phyloP scores from a whole-genome alignment of 2,329 filamentous ascomycete species.

The Beauveria varroae region DNA sequence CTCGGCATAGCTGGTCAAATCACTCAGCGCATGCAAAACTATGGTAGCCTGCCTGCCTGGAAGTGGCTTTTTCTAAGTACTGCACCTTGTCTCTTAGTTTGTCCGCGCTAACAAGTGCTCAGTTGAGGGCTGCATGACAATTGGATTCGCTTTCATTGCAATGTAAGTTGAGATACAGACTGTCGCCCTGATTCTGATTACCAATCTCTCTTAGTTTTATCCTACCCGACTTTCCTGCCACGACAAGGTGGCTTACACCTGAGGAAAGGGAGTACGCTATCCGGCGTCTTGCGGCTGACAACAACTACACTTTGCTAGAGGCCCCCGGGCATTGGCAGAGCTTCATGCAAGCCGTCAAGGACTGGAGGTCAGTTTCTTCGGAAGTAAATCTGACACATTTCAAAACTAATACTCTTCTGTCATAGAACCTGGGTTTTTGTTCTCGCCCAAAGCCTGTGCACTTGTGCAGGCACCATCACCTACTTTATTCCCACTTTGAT shows the following conservation, averaged over 20 bases:
- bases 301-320: neutral
- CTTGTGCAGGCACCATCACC: constrained; percentile 10
- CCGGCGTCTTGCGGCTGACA: neutral
- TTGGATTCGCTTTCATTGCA: constrained; percentile 4
- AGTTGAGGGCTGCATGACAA: constrained; percentile 9
- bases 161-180: neutral
- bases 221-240: constrained; percentile 17
- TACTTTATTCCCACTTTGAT: constrained; percentile 11
- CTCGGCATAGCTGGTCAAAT: neutral
- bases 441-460: constrained; percentile 5
- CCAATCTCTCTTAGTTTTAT: constrained; percentile 11
- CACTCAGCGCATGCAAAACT: neutral
- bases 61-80: constrained; percentile 7
- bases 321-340: neutral
- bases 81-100: neutral
- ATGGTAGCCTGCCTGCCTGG: constrained; percentile 2
- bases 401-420: neutral
- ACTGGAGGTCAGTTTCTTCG: constrained; percentile 1
- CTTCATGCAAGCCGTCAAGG: neutral
- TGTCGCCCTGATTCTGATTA: neutral
- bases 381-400: neutral
- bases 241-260: constrained; percentile 17
- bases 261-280: constrained; percentile 17
- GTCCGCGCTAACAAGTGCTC: neutral
- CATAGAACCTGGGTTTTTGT: constrained; percentile 9